Base-by-base conservation (phyloP, 768 basidiomycete genomes). In the Russula dissimulans region DNA sequence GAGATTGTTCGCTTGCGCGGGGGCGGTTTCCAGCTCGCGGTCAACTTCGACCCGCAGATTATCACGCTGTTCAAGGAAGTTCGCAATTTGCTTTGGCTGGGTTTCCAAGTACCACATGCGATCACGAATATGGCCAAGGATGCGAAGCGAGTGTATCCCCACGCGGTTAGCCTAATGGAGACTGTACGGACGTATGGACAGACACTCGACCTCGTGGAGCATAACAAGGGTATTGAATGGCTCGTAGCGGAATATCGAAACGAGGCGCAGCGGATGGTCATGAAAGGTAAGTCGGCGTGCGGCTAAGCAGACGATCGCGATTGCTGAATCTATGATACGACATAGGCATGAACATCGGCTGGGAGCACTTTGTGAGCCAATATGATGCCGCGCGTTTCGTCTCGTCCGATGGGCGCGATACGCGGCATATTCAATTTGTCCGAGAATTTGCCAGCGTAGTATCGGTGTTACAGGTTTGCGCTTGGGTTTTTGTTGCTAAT, bases 1-100 rank as follows among this genome's bases (percentile, higher is more conserved):
- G 94, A 97, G 75, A 93, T 99, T 66, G 83, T 89, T 32, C 78
- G 83, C 36, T 69, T 89, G 45, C 80, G 81, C 15, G 85, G 87
- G 3, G 87, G 87, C 15, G 85, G 79, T 14, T 91, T 83, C 73
- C 90, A 95, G 72, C 81, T 99, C 3, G 89, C 88, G 8, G 94
- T 98, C 65, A 97, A 98, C 72, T 98, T 98, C 69, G 97, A 99
- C 71, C 91, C 94, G 4, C 95, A 98, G 74, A 93, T 95, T 65
- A 97, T 99, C 73, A 95, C 90, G 34, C 78, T 99, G 31, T 98
- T 98, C 84, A 99, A 99, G 78, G 97, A 98, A 72, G 93, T 97
- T 38, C 81, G 97, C 60, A 97, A 97, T 71, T 69, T 98, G 65
- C 80, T 97, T 36, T 98, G 95, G 95, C 79, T 98, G 63, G 89